Conservation (phyloP, 441 rosid genomes). For the Cnidoscolus chayamansa region DNA sequence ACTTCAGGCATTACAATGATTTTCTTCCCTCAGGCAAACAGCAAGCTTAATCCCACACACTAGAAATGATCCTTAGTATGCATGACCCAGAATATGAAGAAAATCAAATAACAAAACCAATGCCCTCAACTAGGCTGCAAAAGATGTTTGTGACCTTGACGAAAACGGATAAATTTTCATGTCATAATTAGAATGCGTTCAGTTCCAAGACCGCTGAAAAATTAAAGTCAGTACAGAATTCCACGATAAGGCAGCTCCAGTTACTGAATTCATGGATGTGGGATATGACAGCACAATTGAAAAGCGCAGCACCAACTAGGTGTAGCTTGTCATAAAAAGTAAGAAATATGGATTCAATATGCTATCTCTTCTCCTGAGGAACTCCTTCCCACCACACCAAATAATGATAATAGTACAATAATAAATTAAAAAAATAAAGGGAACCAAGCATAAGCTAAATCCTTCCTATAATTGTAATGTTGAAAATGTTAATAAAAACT, state of each 20-base stretch:
- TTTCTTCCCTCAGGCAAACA: too few relatives aligned
- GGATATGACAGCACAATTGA: neutral
- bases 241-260: too few relatives aligned
- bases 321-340: neutral
- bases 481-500: too few relatives aligned
- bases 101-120: neutral
- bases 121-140: neutral
- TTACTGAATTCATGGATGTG: too few relatives aligned
- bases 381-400: neutral
- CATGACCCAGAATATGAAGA: neutral
- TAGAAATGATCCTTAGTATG: neutral
- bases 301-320: neutral
- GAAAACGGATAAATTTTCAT: neutral
- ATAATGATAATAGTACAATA: neutral
- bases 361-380: neutral
- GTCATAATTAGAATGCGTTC: neutral
- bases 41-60: neutral
- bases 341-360: neutral
- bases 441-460: too few relatives aligned
- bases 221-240: neutral
- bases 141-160: neutral
- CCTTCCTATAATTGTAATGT: too few relatives aligned
- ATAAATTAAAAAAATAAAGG: neutral
- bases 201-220: neutral
- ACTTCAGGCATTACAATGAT: too few relatives aligned